Evolutionary conservation across 768 basidiomycete genomes (phyloP), one percentile per base, ranked within the genome.

Genomic region (Leccinum subgranulosum): DNA sequence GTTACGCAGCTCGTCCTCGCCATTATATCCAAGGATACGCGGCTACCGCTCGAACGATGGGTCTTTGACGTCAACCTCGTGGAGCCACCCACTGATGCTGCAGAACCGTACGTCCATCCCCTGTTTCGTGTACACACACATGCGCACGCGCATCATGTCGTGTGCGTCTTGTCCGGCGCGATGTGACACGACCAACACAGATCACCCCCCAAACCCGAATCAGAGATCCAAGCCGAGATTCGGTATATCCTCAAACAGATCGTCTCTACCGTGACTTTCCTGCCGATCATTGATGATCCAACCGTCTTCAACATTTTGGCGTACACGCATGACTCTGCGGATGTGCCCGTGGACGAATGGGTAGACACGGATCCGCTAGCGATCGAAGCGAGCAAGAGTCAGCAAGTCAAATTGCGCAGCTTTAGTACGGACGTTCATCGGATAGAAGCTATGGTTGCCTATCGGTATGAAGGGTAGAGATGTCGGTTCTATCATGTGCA

Each of bases 361-460:
- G 85, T 93, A 21, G 96, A 98, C 73, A 94, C 94, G 4, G 92
- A 97, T 72, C 90, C 93, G 9, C 79, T 92, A 52, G 87, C 90
- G 14, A 96, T 97, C 69, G 94, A 97, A 74, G 87, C 93, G 17
- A 87, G 90, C 66, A 94, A 95, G 76, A 91, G 87, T 69, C 90
- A 92, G 68, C 90, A 92, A 67, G 90, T 99, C 73, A 94, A 97
- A 74, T 82, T 99, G 76, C 79, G 96, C 65, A 94, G 85, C 69
- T 99, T 98, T 75, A 95, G 92, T 73, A 99, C 97, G 4, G 95
- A 98, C 72, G 85, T 95, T n/a, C 97, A 99, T 70, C 85, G 92
- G 56, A 92, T 99, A 69, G 92, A 98, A 71, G 94, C 95, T 6
- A 92, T 98, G 91, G 96, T 98, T 49, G 94, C 95, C 5, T 98